Base-by-base conservation (phyloP, 1,139 yeast genomes). In the Diutina sp. region DNA sequence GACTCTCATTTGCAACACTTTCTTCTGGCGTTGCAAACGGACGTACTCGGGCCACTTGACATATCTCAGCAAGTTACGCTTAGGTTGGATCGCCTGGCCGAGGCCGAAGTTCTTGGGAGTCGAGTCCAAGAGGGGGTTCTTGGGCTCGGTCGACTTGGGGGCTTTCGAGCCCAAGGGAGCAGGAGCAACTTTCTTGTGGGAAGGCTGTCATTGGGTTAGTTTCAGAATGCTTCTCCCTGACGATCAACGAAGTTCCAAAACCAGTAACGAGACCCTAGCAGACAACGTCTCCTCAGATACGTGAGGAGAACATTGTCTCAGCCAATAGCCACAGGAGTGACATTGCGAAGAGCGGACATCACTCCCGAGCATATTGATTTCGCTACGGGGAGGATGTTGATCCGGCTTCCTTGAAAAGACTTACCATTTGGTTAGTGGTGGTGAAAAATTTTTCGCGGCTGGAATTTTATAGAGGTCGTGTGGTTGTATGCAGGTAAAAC, bases 21-120 rank as follows among this genome's bases (percentile, higher is more conserved):
- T 91, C 88, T 85, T 91, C 82, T 93, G 98, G 84, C 98, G 90
- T 80, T 89, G 96, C 67, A 87, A 82, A 82, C 96, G 90, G 67
- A 91, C 95, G 76, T 90, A 90, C 78, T 87, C 95, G 74, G 98
- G 98, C 97, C 98, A 91, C 79, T 87, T 91, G 72, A 91, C 97
- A 75, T 87, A 90, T 79, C 97, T 89, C 64, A 95, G 79, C 72
- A 91, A 84, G 88, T 91, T 87, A 80, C 95, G 86, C 83, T 86
- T 89, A 80, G 97, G 97, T 78, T 91, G 97, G 66, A 90, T 71
- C 65, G 84, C 79, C 82, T 90, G 97, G 71, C 99, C 99, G 70
- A 93, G 86, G 79, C 98, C 98, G 71, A 87, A 91, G 82, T 84
- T 87, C 80, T 87, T 87, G 77, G 97, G 95, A 64, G 90, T 82